Evolutionary conservation across 2,329 filamentous ascomycete genomes (phyloP).

Genomic region (Aaosphaeria arxii): DNA sequence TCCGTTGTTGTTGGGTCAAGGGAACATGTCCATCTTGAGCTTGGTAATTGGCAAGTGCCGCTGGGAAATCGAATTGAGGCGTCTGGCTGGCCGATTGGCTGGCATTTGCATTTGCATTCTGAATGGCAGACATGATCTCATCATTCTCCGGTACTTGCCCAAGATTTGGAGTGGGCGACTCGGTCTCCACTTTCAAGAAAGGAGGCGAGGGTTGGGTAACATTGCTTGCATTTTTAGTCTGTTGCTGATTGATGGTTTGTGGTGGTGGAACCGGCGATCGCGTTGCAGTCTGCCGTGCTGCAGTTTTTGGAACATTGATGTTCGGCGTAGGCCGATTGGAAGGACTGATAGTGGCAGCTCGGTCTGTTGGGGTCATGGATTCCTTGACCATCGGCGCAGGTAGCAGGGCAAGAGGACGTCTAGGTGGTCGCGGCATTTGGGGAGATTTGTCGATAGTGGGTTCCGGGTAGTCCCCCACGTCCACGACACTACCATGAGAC

Average conservation of each 20-base stretch:
- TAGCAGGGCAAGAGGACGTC: conserved; percentile 36
- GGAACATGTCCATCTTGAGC: conserved; percentile 45
- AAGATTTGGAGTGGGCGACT: conserved; percentile 33
- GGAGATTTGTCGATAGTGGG: conserved; percentile 31
- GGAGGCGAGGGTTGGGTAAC: conserved; percentile 10
- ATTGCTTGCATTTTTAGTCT: conserved; percentile 8
- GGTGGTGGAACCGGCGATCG: conserved; percentile 9
- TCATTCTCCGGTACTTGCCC: conserved; percentile 39
- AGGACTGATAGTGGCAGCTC: conserved; percentile 32
- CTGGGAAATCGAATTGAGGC: conserved; percentile 44
- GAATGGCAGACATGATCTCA: conserved; percentile 52
- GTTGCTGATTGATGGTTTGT: conserved; percentile 4
- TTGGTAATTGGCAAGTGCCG: conserved; percentile 48
- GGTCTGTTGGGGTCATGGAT: conserved; percentile 16
- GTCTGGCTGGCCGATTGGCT: conserved; percentile 24
- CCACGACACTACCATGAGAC: conserved; percentile 59
- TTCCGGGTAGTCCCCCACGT: conserved; percentile 55
- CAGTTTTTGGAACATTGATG: conserved; percentile 16
- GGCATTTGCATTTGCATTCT: conserved; percentile 41
- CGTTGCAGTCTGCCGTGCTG: conserved; percentile 20
- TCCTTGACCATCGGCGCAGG: conserved; percentile 32
- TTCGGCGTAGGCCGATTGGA: conserved; percentile 21
- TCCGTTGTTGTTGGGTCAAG: conserved; percentile 47
- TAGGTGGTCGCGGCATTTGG: conserved; percentile 33
- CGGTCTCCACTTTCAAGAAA: conserved; percentile 38